Conservation (phyloP, 1,139 yeast species). For the Candida gigantensis region DNA sequence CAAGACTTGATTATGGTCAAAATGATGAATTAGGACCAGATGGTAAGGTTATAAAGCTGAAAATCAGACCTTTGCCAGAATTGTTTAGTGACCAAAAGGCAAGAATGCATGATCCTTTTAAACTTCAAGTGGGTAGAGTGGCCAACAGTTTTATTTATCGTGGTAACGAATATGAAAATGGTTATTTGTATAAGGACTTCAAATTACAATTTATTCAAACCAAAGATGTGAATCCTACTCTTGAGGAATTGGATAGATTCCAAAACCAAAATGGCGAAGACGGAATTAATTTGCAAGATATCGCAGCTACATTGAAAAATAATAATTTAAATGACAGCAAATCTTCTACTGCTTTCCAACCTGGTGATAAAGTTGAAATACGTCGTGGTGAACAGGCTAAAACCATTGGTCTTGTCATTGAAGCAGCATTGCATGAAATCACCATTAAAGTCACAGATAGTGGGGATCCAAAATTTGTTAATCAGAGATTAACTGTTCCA, state of each 20-base stretch:
- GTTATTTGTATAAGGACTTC: constrained; percentile 83
- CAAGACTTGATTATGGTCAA: constrained; percentile 88
- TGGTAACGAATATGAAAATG: constrained; percentile 88
- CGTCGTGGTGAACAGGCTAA: constrained; percentile 93
- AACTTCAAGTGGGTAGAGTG: constrained; percentile 74
- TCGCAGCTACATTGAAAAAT: constrained; percentile 80
- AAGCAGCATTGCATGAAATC: constrained; percentile 65
- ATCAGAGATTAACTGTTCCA: constrained; percentile 67
- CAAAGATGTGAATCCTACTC: constrained; percentile 80
- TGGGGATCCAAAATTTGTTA: constrained; percentile 49
- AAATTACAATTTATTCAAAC: constrained; percentile 80
- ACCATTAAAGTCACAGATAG: constrained; percentile 57
- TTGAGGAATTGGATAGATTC: constrained; percentile 86
- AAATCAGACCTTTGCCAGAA: constrained; percentile 80
- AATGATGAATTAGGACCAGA: constrained; percentile 58
- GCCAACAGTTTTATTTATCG: constrained; percentile 72
- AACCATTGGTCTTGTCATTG: constrained; percentile 74
- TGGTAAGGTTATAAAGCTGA: constrained; percentile 53
- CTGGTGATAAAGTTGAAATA: constrained; percentile 93
- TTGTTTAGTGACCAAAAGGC: constrained; percentile 76
- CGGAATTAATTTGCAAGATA: constrained; percentile 80
- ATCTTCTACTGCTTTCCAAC: constrained; percentile 61
- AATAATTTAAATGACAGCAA: constrained; percentile 37
- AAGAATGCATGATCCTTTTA: constrained; percentile 52
- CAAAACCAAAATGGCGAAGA: constrained; percentile 66